Base-by-base conservation (phyloP, 176 grass and related monocot species). In the Dactylis glomerata region DNA sequence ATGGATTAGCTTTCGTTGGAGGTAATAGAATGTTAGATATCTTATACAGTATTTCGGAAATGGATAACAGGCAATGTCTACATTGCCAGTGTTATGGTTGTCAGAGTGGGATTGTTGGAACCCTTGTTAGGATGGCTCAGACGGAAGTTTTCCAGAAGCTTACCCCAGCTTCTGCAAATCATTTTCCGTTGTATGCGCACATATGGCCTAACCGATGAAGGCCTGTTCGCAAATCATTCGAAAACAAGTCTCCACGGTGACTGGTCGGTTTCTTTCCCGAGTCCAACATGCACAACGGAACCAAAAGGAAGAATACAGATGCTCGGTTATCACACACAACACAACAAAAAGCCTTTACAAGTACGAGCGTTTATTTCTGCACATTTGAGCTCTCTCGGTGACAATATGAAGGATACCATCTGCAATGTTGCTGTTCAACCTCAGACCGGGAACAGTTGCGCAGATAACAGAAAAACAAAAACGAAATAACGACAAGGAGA, bases 331-430 rank as follows among this genome's bases (percentile, higher is more conserved):
- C 40, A 78, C 64, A 83, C 61, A 65, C 75, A 56, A 56, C 75
- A 88, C 42, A 79, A 55, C 10, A 14, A 75, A 88, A 84, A 27
- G 27, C 45, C 28, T 84, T 78, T 45, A 26, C 55, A 84, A 74
- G 75, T 80, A 66, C 61, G 49, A 89, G 77, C 76, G 20, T 76
- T 88, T 84, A 80, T 79, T 85, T 67, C 38, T 89, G 74, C 87
- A 89, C 45, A 89, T 67, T 46, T 36, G 70, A 19, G 59, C 76
- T 57, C 66, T 68, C 47, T 73, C 23, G 4, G 77, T 24, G 14
- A 65, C 73, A 65, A 85, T 84, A 16, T 84, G 87, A 80, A 13
- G 26, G 57, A 68, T 57, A 64, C 17, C 87, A 80, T 65, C 78
- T 80, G 67, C 45, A 57, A 41, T 85, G 57, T 75, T 31, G 81